Base-by-base conservation (phyloP, 768 basidiomycete species). In the Trametes maxima region DNA sequence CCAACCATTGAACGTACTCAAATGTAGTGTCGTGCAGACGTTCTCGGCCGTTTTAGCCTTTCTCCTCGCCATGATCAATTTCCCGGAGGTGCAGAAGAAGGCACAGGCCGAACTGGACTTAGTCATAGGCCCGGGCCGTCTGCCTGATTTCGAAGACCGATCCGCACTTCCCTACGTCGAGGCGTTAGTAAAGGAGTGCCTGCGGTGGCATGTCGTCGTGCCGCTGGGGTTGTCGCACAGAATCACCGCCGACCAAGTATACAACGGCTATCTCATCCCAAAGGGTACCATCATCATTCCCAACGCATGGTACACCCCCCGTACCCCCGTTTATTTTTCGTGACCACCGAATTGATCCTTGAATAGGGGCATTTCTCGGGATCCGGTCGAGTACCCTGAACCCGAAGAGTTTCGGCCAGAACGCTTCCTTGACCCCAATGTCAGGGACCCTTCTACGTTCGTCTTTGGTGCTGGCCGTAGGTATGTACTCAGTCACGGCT, bases 11-110 rank as follows among this genome's bases (percentile, higher is more conserved):
- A 69, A 71, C 70, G 0, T 63, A 65, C 25, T 62, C 70, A 4
- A 54, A 66, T 5, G 61, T 72, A 37, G 60, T n/a, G n/a, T n/a
- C n/a, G n/a, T n/a, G n/a, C n/a, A n/a, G n/a, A n/a, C n/a, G n/a
- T n/a, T n/a, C n/a, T n/a, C n/a, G n/a, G n/a, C n/a, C n/a, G n/a
- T n/a, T n/a, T n/a, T 62, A 22, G 65, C 73, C 0, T 72, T 75
- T 60, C 65, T 74, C 62, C 65, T 75, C 5, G 74, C 73, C 1
- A 74, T 73, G 72, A 59, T 68, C 3, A 65, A 69, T n/a, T 57
- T 66, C 56, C 72, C 71, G 8, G 67, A 68, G 1, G 62, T 68
- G 6, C 72, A 72, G 47, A 43, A 37, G 14, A 63, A 58, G n/a
- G 71, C 71, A 0, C 73, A 73, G 55, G 68, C 28, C 22, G 71